Percentiles rank a stretch among this genome's conserved stretches.
phyloP scores from a whole-genome alignment of 2,329 filamentous ascomycete species.

The Phyllosticta citribraziliensis region DNA sequence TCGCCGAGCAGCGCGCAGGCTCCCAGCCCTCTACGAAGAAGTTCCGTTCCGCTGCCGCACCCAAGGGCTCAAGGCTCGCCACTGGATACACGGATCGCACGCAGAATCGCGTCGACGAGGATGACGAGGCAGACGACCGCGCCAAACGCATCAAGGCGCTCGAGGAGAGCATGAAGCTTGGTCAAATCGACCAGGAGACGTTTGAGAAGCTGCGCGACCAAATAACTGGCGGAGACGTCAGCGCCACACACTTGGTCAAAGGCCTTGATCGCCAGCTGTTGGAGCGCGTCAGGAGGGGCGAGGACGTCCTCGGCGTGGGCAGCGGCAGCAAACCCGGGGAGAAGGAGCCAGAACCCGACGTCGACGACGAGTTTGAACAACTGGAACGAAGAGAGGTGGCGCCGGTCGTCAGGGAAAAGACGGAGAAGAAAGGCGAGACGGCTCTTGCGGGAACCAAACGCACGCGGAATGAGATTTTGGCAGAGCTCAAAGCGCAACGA shows the following conservation, averaged over 20 bases:
- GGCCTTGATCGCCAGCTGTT: conserved; percentile 79
- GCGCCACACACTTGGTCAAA: conserved; percentile 80
- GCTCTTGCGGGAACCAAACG: conserved; percentile 41
- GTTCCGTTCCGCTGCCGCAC: conserved; percentile 62
- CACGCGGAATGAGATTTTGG: conserved; percentile 49
- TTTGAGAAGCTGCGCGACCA: conserved; percentile 67
- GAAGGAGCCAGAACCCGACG: conserved; percentile 22
- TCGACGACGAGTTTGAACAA: conserved; percentile 41
- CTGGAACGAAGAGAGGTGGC: conserved; percentile 59
- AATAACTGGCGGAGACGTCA: conserved; percentile 71
- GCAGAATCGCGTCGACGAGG: conserved; percentile 47
- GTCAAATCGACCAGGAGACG: conserved; percentile 69
- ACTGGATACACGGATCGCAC: conserved; percentile 79
- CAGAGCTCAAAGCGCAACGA: conserved; percentile 47
- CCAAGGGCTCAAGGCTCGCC: conserved; percentile 72
- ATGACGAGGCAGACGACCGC: conserved; percentile 44
- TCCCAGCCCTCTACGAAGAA: conserved; percentile 50
- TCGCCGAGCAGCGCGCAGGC: conserved; percentile 54
- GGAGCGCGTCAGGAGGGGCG: conserved; percentile 57
- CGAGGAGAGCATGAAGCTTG: conserved; percentile 71
- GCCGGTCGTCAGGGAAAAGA: conserved; percentile 51
- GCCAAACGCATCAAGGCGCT: conserved; percentile 64
- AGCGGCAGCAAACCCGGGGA: conserved; percentile 27
- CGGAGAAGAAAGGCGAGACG: conserved; percentile 45
- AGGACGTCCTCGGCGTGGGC: conserved; percentile 39